Percentiles rank a stretch among this genome's conserved stretches.
phyloP scores from a whole-genome alignment of 192 early-diverging fungal genomes.

The Podochytrium sp. region DNA sequence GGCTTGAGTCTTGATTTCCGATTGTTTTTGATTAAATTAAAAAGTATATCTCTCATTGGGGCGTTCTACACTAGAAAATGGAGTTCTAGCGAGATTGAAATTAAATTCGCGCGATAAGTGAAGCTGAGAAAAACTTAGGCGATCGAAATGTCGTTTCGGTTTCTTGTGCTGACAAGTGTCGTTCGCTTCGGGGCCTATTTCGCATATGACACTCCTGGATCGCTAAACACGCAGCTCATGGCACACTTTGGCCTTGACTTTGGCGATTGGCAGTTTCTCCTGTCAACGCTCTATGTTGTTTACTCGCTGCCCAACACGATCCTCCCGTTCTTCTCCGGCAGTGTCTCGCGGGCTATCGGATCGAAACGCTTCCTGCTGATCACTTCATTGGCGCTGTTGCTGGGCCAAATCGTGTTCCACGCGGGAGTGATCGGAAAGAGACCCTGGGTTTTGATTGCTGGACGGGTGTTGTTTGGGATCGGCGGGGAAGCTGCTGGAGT shows the following conservation, averaged over 20 bases:
- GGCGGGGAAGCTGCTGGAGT: constrained; percentile 55
- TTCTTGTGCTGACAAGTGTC: background rate
- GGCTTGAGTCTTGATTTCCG: too few relatives aligned
- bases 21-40: too few relatives aligned
- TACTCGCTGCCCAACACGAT: constrained; percentile 71
- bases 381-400: constrained; percentile 19
- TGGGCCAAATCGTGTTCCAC: constrained; percentile 27
- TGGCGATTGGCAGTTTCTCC: constrained; percentile 47
- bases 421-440: constrained; percentile 25
- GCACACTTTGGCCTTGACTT: background rate
- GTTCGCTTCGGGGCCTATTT: constrained; percentile 12
- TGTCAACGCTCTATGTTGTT: constrained; percentile 58
- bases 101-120: too few relatives aligned
- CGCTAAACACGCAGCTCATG: constrained; percentile 20
- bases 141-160: too few relatives aligned
- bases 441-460: constrained; percentile 18
- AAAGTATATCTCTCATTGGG: too few relatives aligned
- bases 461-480: constrained; percentile 48
- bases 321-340: constrained; percentile 61
- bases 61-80: too few relatives aligned
- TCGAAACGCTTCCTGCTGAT: background rate
- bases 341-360: constrained; percentile 56
- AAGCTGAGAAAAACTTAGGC: too few relatives aligned
- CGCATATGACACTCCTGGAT: constrained; percentile 26
- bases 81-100: too few relatives aligned